Evolutionary conservation across 345 rosid genomes (phyloP), one percentile per base, ranked within the genome.

Genomic region (Microthlaspi erraticum): DNA sequence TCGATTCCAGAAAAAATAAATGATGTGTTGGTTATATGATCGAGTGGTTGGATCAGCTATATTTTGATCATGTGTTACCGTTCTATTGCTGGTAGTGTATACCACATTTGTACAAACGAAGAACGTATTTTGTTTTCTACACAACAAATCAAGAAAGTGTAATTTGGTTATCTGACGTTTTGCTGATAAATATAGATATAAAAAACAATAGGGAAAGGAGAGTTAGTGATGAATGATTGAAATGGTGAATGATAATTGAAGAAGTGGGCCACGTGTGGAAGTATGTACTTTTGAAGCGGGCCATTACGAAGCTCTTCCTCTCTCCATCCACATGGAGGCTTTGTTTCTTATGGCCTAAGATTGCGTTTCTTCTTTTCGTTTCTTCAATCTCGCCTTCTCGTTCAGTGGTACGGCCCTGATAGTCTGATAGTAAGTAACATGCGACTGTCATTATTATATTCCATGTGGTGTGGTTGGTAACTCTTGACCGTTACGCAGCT

Each of bases 171-270:
- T 33, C 50, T 73, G 68, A 49, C 72, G 32, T 32, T 34, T 66
- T 58, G 77, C 60, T 50, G 33, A 58, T 31, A 39, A 60, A 38
- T 67, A 48, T 59, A 42, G 42, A 51, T 51, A 52, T 39, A 51
- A 18, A 50, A 66, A 66, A 18, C 0, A 20, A 32, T 0, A 20
- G 1, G 13, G 48, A 36, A 66, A 60, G 16, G 6, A 32, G 16
- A 58, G 73, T 52, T 64, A 67, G 68, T 17, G 73, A 74, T 66
- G 68, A 74, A 66, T 74, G 68, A 74, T 74, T 66, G 63, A 60
- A 60, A 51, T 42, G 73, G 61, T 51, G 68, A 60, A 48, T 66
- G 54, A 74, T 74, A 53, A 74, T 74, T 51, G 73, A 67, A 50
- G 56, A 60, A 44, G 60, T 66, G 73, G 78, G 78, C 9, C 78